Conservation (phyloP, 2,329 filamentous ascomycete genomes). For the Xylaria sp. region DNA sequence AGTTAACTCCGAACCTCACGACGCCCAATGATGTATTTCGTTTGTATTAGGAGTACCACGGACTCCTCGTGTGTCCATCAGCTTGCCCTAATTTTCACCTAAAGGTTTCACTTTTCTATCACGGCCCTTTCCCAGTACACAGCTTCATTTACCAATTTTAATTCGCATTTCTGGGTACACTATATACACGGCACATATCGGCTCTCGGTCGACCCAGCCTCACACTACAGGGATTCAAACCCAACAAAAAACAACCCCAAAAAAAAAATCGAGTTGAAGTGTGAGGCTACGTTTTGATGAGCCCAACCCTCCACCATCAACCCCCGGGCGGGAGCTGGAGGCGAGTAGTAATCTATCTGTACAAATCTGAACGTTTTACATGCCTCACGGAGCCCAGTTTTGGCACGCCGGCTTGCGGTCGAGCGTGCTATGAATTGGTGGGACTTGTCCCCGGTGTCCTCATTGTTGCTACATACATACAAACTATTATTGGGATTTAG, state of each 20-base stretch:
- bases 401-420: neutral
- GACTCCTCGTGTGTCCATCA: neutral
- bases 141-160: conserved; percentile 12
- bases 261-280: conserved; percentile 16
- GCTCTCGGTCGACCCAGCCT: conserved; percentile 12
- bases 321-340: neutral
- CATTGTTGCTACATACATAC: neutral
- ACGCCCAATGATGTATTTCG: conserved; percentile 2
- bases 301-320: neutral
- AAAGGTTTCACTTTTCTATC: neutral
- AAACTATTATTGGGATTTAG: neutral
- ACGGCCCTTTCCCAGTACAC: neutral
- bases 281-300: conserved; percentile 29
- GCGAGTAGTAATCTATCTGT: neutral
- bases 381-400: neutral
- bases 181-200: neutral
- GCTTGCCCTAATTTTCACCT: neutral
- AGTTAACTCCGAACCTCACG: neutral
- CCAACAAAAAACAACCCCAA: neutral
- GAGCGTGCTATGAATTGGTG: neutral
- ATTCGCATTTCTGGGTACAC: conserved; percentile 4
- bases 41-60: neutral
- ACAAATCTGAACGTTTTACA: conserved; percentile 25
- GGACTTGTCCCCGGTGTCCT: neutral
- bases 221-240: too few relatives aligned